A percentile compares a stretch with the other conserved stretches of the same genome.
phyloP scores from a whole-genome alignment of 352 stramenopile genomes.

The Globisporangium polare region DNA sequence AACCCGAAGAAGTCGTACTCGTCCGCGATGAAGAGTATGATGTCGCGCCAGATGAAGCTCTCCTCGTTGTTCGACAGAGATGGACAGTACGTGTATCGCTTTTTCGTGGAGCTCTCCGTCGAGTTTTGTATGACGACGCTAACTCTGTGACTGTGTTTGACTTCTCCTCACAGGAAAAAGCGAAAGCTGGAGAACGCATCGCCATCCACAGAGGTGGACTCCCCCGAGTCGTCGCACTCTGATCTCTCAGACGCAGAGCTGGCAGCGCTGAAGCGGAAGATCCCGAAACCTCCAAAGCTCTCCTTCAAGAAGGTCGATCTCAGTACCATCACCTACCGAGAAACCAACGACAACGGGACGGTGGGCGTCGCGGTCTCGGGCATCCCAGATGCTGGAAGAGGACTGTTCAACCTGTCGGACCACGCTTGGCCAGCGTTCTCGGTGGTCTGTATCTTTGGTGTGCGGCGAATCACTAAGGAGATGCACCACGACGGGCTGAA shows the following conservation, averaged over 20 bases:
- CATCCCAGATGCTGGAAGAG: conserved; percentile 77
- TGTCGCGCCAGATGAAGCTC: conserved; percentile 82
- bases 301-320: conserved; percentile 84
- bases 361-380: conserved; percentile 81
- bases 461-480: conserved; percentile 82
- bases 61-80: conserved; percentile 64
- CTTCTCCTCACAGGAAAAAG: conserved; percentile 52
- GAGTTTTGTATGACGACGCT: neutral
- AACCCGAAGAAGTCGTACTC: conserved; percentile 83
- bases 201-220: conserved; percentile 58
- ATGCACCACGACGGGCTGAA: conserved; percentile 86
- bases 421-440: conserved; percentile 85
- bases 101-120: neutral
- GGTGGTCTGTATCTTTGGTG: conserved; percentile 86
- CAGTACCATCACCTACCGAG: conserved; percentile 78
- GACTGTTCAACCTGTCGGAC: conserved; percentile 78
- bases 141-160: conserved; percentile 8
- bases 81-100: conserved; percentile 52
- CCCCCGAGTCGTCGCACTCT: conserved; percentile 53
- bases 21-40: conserved; percentile 84
- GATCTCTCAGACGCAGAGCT: conserved; percentile 82
- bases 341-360: conserved; percentile 85
- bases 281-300: conserved; percentile 80
- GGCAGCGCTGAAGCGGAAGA: conserved; percentile 70
- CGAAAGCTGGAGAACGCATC: conserved; percentile 63